Evolutionary conservation across 1,284 basidiomycete species (phyloP), one percentile per base, ranked within the genome.

Genomic region (Papiliotrema terrestris): DNA sequence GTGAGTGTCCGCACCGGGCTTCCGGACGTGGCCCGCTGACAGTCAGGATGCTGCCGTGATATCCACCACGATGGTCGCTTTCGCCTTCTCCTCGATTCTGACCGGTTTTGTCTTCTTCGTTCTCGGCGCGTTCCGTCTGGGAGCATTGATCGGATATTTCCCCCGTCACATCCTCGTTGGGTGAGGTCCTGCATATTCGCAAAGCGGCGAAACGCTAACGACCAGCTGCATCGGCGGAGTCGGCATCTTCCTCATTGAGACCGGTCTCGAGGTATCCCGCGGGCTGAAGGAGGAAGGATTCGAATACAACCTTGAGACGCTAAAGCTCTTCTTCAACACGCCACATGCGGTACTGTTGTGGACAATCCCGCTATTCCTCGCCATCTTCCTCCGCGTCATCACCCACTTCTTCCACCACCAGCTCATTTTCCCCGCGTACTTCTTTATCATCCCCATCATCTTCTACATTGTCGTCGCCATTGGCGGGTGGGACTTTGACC

Each of bases 111-210:
- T 89, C 0, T 96, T 96, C 77, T 86, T 92, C 69, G 69, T 86
- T 13, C 82, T 96, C n/a, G 95, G 95, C 17, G 83, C 83, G 13
- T 83, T 96, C 56, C 84, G 84, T 26, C 81, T 98, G 8, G 95
- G 95, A 4, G 82, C 84, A 4, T 77, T 98, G 32, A 88, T 97
- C 53, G 93, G 94, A 0, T 98, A 98, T 78, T 98, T 98, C 78
- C 95, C 95, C 13, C 82, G 95, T 8, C 94, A 97, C 73, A 97
- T 98, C 69, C 82, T 95, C 9, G 89, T 96, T 13, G 92, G 92
- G 81, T 88, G 65, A 59, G 81, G 5, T 54, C 15, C 19, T 13
- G 4, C 15, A 8, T 22, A 17, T 3, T 41, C 1, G 17, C 15
- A 35, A 6, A 39, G 14, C 17, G 13, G 29, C 23, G 37, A 48